These are phyloP conservation scores for Stropharia rugosoannulata DNA, from an alignment of 768 basidiomycete genomes.

Conservation along the genomic window DNA sequence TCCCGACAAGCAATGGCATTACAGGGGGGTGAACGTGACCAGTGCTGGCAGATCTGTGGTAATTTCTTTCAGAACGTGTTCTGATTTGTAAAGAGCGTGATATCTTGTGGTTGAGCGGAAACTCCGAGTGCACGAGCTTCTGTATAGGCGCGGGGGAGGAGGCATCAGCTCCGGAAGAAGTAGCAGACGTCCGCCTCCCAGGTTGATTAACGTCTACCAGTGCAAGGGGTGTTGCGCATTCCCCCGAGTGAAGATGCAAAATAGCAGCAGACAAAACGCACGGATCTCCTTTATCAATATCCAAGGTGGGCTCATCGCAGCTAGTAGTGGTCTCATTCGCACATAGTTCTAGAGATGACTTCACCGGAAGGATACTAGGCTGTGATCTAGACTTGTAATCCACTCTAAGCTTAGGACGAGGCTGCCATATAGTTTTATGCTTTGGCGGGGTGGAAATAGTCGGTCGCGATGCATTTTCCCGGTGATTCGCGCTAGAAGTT, in stretches of 20 bases:
- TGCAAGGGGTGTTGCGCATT: neutral
- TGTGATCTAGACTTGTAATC: conserved; percentile 2
- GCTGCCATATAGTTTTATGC: conserved; percentile 6
- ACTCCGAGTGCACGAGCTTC: conserved; percentile 1
- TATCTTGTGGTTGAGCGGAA: conserved; percentile 1
- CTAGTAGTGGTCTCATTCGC: neutral
- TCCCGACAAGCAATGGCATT: neutral
- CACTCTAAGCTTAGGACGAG: conserved; percentile 10
- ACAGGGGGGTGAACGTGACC: neutral
- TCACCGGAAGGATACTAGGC: conserved; percentile 4
- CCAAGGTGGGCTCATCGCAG: too few relatives aligned
- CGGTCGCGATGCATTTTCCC: conserved; percentile 5
- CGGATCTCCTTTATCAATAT: too few relatives aligned
- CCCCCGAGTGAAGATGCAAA: neutral
- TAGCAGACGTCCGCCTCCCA: neutral
- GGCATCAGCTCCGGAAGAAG: neutral
- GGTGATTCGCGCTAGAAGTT: neutral
- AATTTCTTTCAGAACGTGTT: conserved; percentile 1
- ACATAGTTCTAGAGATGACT: conserved; percentile 2
- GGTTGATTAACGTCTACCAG: neutral
- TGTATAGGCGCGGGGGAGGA: neutral
- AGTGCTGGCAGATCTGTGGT: conserved; percentile 11
- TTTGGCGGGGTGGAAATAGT: conserved; percentile 8
- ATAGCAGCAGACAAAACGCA: too few relatives aligned
- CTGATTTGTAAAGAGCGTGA: conserved; percentile 14